Percentiles rank a stretch among this genome's conserved stretches.
Evolutionary conservation across 345 rosid species (phyloP).

Genomic region (Salix dunnii): DNA sequence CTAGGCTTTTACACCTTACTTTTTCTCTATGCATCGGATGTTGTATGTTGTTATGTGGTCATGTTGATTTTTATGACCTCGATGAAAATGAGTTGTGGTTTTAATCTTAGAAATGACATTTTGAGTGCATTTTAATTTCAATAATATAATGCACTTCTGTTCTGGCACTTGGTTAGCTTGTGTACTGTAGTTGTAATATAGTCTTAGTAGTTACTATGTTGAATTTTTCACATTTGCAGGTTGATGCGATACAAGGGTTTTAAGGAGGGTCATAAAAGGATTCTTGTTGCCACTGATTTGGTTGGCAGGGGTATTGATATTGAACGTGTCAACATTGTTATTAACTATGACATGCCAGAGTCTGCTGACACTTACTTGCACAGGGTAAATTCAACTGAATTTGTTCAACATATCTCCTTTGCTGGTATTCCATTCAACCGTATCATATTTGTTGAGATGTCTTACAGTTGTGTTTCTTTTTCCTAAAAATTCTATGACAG

Average conservation of each 20-base stretch:
- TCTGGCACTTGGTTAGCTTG: background rate
- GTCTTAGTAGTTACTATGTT: background rate
- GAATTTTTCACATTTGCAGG: conserved; percentile 34
- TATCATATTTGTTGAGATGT: background rate
- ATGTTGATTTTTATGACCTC: background rate
- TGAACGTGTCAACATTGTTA: conserved; percentile 95
- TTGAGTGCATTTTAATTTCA: background rate
- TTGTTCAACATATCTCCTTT: background rate
- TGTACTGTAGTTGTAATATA: background rate
- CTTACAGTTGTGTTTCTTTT: background rate
- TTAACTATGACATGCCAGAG: conserved; percentile 99
- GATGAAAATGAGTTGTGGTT: background rate
- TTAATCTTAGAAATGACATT: background rate
- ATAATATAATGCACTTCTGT: background rate
- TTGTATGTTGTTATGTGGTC: background rate
- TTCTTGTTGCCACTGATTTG: conserved; percentile 93
- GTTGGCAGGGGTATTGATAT: conserved; percentile 98
- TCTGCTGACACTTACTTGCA: conserved; percentile 97
- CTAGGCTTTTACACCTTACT: background rate
- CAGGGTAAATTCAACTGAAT: conserved; percentile 47
- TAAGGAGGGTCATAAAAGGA: conserved; percentile 98
- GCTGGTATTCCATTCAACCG: background rate
- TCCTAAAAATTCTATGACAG: conserved; percentile 23
- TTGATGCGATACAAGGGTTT: conserved; percentile 93
- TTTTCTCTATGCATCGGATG: background rate